These are phyloP conservation scores for Perkinsela sp. DNA, from an alignment of 208 protist genomes.

Conservation along the genomic window DNA sequence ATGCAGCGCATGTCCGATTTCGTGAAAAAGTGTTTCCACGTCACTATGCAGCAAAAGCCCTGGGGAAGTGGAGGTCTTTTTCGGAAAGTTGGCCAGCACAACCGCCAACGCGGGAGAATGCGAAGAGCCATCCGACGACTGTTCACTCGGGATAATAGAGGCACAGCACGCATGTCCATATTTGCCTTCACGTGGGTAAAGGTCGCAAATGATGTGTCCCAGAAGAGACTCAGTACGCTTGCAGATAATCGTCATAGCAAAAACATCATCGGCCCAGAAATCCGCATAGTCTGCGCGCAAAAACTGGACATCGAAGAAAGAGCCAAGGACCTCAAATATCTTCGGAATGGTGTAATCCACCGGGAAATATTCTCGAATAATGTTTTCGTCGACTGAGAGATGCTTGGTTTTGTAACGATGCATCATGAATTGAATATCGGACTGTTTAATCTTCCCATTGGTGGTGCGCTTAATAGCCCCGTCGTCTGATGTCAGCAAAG, in stretches of 20 bases:
- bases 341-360: conserved; percentile 32
- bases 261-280: conserved; percentile 27
- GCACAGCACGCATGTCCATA: conserved; percentile 44
- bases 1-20: conserved; percentile 62
- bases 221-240: conserved; percentile 7
- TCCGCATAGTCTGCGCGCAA: conserved; percentile 26
- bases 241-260: conserved; percentile 11
- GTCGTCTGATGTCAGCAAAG: conserved; percentile 28
- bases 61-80: conserved; percentile 20
- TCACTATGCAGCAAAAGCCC: conserved; percentile 40
- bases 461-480: conserved; percentile 21
- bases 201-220: conserved; percentile 40
- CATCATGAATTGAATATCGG: conserved; percentile 44
- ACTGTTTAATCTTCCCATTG: conserved; percentile 19
- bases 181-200: conserved; percentile 54
- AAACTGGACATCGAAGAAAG: conserved; percentile 46
- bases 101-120: conserved; percentile 35
- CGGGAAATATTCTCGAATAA: conserved; percentile 53
- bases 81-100: conserved; percentile 43
- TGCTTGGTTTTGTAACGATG: conserved; percentile 37
- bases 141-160: conserved; percentile 28
- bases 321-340: conserved; percentile 39
- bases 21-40: conserved; percentile 57
- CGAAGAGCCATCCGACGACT: conserved; percentile 11
- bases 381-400: conserved; percentile 37